phyloP scores from a whole-genome alignment of 306 rosid genomes.

The Amphicarpaea edgeworthii region DNA sequence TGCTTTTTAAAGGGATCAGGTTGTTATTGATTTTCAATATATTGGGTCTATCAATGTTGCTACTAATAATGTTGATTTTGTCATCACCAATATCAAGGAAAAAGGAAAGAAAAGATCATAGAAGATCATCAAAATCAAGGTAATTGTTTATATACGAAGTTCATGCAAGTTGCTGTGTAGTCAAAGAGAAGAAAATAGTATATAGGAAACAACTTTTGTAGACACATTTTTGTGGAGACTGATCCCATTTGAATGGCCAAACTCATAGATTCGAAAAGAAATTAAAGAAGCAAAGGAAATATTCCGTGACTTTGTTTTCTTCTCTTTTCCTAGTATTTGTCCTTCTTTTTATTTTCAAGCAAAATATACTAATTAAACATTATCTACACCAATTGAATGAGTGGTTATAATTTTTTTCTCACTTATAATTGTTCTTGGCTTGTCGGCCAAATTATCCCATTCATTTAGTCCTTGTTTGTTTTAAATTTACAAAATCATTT shows the following conservation, averaged over 20 bases:
- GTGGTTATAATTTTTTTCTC: neutral
- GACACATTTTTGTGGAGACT: constrained; percentile 24
- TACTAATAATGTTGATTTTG: neutral
- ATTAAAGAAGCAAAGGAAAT: constrained; percentile 43
- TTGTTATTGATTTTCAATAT: too few species aligned
- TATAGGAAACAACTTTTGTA: constrained; percentile 31
- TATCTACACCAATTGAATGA: neutral
- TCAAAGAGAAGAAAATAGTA: constrained; percentile 40
- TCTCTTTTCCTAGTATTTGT: neutral
- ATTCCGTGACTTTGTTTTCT: neutral
- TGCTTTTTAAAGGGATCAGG: too few species aligned
- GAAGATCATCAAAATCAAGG: neutral
- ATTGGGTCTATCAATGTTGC: neutral
- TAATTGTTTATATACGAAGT: constrained; percentile 20
- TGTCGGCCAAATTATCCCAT: neutral
- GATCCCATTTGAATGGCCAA: constrained; percentile 56
- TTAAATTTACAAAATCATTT: neutral
- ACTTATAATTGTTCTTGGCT: neutral
- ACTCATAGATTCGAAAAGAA: constrained; percentile 38
- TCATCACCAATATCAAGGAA: too few species aligned
- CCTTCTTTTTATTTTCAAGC: constrained; percentile 1
- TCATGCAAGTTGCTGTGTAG: constrained; percentile 35
- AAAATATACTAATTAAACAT: neutral
- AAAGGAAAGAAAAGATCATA: constrained; percentile 8
- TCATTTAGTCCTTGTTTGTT: neutral